Evolutionary conservation across 2,329 filamentous ascomycete species (phyloP).

Genomic region (Hawksworthiomyces lignivorus): DNA sequence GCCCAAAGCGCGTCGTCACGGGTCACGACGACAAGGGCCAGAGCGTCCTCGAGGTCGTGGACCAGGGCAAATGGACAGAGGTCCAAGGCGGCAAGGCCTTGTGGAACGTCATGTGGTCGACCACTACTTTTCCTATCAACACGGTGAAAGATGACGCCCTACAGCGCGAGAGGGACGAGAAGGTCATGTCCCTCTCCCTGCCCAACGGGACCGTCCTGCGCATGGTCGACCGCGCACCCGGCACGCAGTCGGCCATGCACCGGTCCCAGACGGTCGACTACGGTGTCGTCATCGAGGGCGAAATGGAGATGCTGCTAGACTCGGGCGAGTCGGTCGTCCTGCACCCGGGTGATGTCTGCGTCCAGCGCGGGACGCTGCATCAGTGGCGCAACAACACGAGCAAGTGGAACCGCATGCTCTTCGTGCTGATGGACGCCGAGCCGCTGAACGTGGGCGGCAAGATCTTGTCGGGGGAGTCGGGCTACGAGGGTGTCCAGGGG

Average conservation of each 20-base stretch:
- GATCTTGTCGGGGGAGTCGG: neutral
- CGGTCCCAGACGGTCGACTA: constrained; percentile 39
- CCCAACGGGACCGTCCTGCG: constrained; percentile 40
- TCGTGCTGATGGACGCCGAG: constrained; percentile 15
- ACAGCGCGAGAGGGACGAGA: constrained; percentile 15
- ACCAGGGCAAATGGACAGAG: constrained; percentile 1
- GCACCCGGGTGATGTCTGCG: constrained; percentile 34
- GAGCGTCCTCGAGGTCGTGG: neutral
- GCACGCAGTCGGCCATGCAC: constrained; percentile 27
- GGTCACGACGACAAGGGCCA: neutral
- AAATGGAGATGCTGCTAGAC: constrained; percentile 37
- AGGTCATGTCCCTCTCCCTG: constrained; percentile 40
- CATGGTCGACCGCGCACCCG: constrained; percentile 1
- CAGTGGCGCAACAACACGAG: constrained; percentile 17
- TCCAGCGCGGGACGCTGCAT: constrained; percentile 39
- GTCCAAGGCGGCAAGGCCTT: neutral
- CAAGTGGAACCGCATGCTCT: constrained; percentile 12
- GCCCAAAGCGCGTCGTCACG: constrained; percentile 1
- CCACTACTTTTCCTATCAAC: neutral
- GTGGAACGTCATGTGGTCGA: constrained; percentile 1
- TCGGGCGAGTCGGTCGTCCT: constrained; percentile 31
- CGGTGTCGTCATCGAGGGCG: constrained; percentile 37
- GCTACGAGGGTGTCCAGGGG: neutral
- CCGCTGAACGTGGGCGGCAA: neutral
- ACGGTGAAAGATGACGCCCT: neutral